Base-by-base conservation (phyloP, 192 early-diverging fungal genomes). In the Coemansia sp. region DNA sequence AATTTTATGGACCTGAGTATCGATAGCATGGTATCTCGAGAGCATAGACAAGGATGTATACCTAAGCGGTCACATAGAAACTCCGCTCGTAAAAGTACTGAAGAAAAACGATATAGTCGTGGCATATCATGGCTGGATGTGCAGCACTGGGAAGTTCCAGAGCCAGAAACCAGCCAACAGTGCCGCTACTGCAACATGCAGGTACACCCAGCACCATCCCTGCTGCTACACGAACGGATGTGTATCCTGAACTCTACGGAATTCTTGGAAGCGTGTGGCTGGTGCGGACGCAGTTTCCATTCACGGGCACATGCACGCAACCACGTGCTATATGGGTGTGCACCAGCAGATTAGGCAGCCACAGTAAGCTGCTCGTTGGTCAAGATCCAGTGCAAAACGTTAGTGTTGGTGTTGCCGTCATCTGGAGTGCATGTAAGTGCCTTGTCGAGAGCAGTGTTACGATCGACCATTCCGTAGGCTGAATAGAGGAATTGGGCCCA, bases 401-500 rank as follows among this genome's bases (percentile, higher is more conserved):
- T 83, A 8, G 71, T 79, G 16, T 65, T 41, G 23, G 82, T 63
- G 73, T 83, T 83, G 55, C 82, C 82, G 23, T 80, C 76, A 18
- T 81, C 82, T 6, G 70, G 74, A 6, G 54, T 59, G 40, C 77
- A 70, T 6, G 31, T 19, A 18, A 18, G 8, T 15, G 69, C 63
- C 5, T 57, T 46, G 19, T 54, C 53, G 15, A 59, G 65, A 0
- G 82, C 82, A 10, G 63, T 40, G 28, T 49, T 46, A 13, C 65
- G 66, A 19, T 83, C 68, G 16, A 83, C 69, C 20, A 70, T n/a
- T 0, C 72, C 70, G 18, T 77, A 65, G 1, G 72, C 72, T 11
- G 72, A 73, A 37, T 79, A 77, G 2, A 81, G 59, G 60, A 81
- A 63, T 57, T 81, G 63, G 0, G 69, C 65, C 73, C 71, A 79